Evolutionary conservation across 345 rosid species (phyloP).

Genomic region (Eucalyptus victrix): DNA sequence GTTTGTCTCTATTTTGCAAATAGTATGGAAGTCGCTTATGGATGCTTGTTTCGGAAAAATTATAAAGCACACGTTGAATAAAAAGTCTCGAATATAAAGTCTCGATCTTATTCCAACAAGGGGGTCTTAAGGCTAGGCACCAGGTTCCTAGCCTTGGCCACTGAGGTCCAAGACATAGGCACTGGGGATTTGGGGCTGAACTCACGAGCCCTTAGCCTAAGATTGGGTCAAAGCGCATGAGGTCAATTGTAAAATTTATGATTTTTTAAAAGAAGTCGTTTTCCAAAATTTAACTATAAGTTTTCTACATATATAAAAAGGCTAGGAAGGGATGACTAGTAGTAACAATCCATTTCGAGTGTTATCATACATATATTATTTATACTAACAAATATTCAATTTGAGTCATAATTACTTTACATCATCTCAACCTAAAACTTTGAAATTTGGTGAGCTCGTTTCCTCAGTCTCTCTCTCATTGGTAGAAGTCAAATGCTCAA

Average conservation of each 20-base stretch:
- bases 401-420: neutral
- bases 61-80: neutral
- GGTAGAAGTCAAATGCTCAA: neutral
- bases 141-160: neutral
- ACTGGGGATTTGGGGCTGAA: neutral
- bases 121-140: accelerated
- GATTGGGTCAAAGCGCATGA: neutral
- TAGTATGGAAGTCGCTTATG: neutral
- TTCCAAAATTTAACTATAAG: neutral
- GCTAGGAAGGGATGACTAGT: accelerated
- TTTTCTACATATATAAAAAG: neutral
- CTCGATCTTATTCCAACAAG: accelerated
- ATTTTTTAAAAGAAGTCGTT: neutral
- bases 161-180: neutral
- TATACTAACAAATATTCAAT: too few species aligned
- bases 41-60: neutral
- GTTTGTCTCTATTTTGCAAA: neutral
- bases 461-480: neutral
- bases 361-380: neutral
- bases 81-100: neutral
- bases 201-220: accelerated
- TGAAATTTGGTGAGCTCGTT: neutral
- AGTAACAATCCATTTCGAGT: neutral
- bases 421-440: accelerated
- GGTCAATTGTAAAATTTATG: neutral